phyloP scores from a whole-genome alignment of 2,329 filamentous ascomycete species.

The Aspergillus spinulosporus region DNA sequence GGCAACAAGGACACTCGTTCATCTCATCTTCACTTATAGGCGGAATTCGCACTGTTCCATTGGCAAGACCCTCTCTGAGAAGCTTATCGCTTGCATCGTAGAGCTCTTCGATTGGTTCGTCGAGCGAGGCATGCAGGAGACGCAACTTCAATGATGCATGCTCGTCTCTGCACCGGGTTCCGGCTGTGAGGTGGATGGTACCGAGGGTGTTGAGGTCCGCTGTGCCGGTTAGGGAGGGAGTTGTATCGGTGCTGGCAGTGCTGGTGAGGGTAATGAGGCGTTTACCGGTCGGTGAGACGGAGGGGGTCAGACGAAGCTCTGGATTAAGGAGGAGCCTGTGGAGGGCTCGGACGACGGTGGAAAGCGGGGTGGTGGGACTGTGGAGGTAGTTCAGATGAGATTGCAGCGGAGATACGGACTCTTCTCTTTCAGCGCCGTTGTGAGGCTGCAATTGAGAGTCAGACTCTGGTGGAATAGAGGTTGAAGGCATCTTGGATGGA shows the following conservation, averaged over 20 bases:
- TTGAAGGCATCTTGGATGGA: background rate
- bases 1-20: slow-evolving; percentile 22
- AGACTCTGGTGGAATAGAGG: background rate
- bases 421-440: slow-evolving; percentile 2
- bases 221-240: slow-evolving; percentile 13
- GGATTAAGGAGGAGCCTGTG: slow-evolving; percentile 13
- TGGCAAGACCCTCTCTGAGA: background rate
- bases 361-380: slow-evolving; percentile 8
- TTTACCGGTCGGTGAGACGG: slow-evolving; percentile 14
- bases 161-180: slow-evolving; percentile 15
- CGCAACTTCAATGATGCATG: slow-evolving; percentile 22
- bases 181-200: slow-evolving; percentile 16
- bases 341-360: slow-evolving; percentile 16
- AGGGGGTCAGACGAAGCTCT: slow-evolving; percentile 13
- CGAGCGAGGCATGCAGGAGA: slow-evolving; percentile 18
- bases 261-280: slow-evolving; percentile 12
- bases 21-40: background rate
- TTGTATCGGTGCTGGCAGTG: background rate
- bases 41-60: slow-evolving; percentile 15
- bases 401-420: slow-evolving; percentile 19
- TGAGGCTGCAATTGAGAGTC: background rate
- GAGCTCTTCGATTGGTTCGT: slow-evolving; percentile 17
- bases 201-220: slow-evolving; percentile 22
- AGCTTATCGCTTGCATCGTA: slow-evolving; percentile 13
- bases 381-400: slow-evolving; percentile 18